Conservation (phyloP, 352 stramenopile genomes). For the Nothophytophthora sp. region DNA sequence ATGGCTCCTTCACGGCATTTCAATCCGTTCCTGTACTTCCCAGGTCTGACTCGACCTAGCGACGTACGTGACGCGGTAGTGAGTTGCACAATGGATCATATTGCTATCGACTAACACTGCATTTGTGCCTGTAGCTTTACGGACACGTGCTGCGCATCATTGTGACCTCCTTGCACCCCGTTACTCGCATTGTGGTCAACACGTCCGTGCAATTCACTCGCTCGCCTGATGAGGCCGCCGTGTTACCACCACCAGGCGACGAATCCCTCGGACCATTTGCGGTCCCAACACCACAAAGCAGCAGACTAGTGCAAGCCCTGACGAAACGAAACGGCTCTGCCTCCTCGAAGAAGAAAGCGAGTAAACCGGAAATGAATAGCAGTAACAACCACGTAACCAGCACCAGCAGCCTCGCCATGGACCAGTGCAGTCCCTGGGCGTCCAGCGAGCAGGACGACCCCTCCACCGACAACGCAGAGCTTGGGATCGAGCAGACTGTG, state of each 20-base stretch:
- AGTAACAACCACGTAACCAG: slow-evolving; percentile 13
- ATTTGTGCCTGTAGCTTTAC: slow-evolving; percentile 37
- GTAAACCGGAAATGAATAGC: neutral
- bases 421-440: slow-evolving; percentile 25
- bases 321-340: slow-evolving; percentile 8
- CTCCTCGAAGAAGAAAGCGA: slow-evolving; percentile 4
- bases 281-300: neutral
- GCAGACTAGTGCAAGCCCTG: neutral
- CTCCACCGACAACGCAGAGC: neutral
- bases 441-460: slow-evolving; percentile 8
- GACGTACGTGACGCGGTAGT: slow-evolving; percentile 33
- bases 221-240: slow-evolving; percentile 12
- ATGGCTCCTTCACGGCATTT: slow-evolving; percentile 26
- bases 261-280: neutral
- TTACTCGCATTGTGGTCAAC: slow-evolving; percentile 55
- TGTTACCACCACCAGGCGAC: slow-evolving; percentile 9
- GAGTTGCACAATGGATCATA: neutral
- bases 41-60: slow-evolving; percentile 34
- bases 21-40: slow-evolving; percentile 44
- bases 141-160: slow-evolving; percentile 49
- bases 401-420: slow-evolving; percentile 14
- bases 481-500: neutral
- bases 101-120: neutral
- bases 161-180: slow-evolving; percentile 38
- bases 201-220: slow-evolving; percentile 51